phyloP scores from a whole-genome alignment of 2,329 filamentous ascomycete species.

The Sporothrix dimorphospora region DNA sequence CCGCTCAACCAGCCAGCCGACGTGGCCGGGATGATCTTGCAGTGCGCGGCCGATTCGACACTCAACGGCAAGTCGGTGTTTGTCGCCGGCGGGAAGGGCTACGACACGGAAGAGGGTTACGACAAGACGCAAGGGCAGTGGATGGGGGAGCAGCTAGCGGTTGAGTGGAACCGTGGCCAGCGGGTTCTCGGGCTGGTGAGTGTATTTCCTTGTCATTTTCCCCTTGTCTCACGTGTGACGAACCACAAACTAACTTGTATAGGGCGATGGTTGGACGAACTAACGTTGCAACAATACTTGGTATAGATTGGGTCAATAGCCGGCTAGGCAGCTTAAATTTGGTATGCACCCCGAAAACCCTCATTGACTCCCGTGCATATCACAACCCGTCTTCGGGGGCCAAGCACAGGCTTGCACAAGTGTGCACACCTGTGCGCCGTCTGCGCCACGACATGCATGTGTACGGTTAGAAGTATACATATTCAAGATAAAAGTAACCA shows the following conservation, averaged over 20 bases:
- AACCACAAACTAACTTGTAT: neutral
- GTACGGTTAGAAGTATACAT: too few relatives aligned
- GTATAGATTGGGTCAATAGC: too few relatives aligned
- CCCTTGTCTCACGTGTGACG: neutral
- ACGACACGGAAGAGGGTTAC: slow-evolving; percentile 38
- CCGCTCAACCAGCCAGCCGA: slow-evolving; percentile 47
- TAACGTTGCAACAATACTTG: too few relatives aligned
- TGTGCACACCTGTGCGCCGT: too few relatives aligned
- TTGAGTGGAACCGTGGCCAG: slow-evolving; percentile 34
- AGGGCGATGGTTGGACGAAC: neutral
- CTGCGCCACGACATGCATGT: too few relatives aligned
- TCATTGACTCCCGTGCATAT: too few relatives aligned
- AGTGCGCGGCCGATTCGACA: slow-evolving; percentile 42
- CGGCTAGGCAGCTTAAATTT: too few relatives aligned
- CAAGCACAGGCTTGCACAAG: too few relatives aligned
- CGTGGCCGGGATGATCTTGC: slow-evolving; percentile 47
- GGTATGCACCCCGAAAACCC: too few relatives aligned
- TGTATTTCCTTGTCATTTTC: neutral
- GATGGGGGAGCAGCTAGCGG: slow-evolving; percentile 38
- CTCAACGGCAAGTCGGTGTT: slow-evolving; percentile 38
- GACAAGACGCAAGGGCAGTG: slow-evolving; percentile 36
- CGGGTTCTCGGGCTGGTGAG: slow-evolving; percentile 35
- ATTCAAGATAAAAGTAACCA: too few relatives aligned
- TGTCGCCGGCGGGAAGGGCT: slow-evolving; percentile 36
- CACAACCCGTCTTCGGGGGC: too few relatives aligned